Evolutionary conservation across 1,284 basidiomycete species (phyloP).

Genomic region (Irpex rosettiformis): DNA sequence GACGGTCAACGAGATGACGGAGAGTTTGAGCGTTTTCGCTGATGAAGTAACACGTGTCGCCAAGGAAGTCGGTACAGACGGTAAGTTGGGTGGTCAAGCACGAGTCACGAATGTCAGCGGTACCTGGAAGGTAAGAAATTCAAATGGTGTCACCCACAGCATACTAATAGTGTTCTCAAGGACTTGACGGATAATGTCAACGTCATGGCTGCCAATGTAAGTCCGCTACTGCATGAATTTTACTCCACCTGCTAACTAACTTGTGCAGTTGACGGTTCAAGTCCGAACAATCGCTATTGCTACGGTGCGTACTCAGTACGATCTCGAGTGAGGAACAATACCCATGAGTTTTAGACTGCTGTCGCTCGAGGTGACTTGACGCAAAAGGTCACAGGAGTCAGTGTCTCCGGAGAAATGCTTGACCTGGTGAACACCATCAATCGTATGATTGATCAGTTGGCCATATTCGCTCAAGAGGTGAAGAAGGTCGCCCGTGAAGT

Average conservation of each 20-base stretch:
- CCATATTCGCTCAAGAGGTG: slow-evolving; percentile 92
- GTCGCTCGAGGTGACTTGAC: slow-evolving; percentile 94
- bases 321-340: neutral
- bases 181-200: slow-evolving; percentile 95
- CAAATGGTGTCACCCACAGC: slow-evolving; percentile 16
- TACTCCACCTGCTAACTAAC: neutral
- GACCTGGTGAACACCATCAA: slow-evolving; percentile 94
- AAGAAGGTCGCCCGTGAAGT: slow-evolving; percentile 95
- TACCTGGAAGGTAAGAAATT: slow-evolving; percentile 79
- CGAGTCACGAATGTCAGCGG: slow-evolving; percentile 90
- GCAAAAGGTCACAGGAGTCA: slow-evolving; percentile 90
- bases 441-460: slow-evolving; percentile 94
- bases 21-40: slow-evolving; percentile 83
- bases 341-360: slow-evolving; percentile 58
- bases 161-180: slow-evolving; percentile 22
- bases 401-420: slow-evolving; percentile 94
- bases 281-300: slow-evolving; percentile 94
- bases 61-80: slow-evolving; percentile 91
- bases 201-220: slow-evolving; percentile 79
- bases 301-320: slow-evolving; percentile 48
- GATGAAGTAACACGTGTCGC: slow-evolving; percentile 87
- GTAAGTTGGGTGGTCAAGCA: slow-evolving; percentile 84
- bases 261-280: slow-evolving; percentile 80
- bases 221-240: slow-evolving; percentile 23
- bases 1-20: slow-evolving; percentile 92